Evolutionary conservation across 495 filamentous ascomycete species (phyloP), one percentile per base, ranked within the genome.

Genomic region (Neurospora sp.): DNA sequence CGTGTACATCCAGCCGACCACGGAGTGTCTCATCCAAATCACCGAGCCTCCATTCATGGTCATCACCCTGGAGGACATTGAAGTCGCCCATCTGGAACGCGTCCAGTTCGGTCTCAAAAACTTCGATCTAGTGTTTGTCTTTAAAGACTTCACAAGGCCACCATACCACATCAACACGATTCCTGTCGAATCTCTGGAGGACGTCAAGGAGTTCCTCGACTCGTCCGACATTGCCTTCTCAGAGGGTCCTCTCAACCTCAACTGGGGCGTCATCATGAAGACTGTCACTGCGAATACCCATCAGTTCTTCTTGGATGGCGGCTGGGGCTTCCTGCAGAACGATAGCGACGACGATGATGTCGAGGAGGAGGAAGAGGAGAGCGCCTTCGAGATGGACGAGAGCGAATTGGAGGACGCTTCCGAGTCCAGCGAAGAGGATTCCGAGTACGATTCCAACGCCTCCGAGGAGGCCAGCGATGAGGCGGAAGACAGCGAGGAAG

Each of bases 241-340:
- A 18, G 96, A 99, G 82, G 96, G 96, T 53, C 96, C 96, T 8
- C 86, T 99, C 75, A 99, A 99, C 83, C 85, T 99, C 73, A 98
- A 98, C 84, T 99, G 96, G 96, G 90, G 91, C 9, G 97, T 94
- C 27, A 99, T 99, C 79, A 99, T 99, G 94, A 99, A 99, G 85
- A 99, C 96, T 0, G 94, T 99, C 20, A 93, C 91, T 40, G 89
- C 91, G 48, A 92, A 99, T 80, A 93, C 96, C 9, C 94, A 98
- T 77, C 88, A 90, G 72, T 99, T 99, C 88, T 99, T 97, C 80
- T 87, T 85, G 39, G 94, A 98, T 77, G 96, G 96, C 38, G 96
- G 96, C 35, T 99, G 96, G 96, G 91, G 89, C 16, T 98, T 98
- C 89, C 80, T 99, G 71, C 88, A 89, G 40, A 91, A 91, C 71